Percentiles rank a stretch among this genome's conserved stretches.
Conservation (phyloP, 78 protist species). For the Polysphondylium violaceum region DNA sequence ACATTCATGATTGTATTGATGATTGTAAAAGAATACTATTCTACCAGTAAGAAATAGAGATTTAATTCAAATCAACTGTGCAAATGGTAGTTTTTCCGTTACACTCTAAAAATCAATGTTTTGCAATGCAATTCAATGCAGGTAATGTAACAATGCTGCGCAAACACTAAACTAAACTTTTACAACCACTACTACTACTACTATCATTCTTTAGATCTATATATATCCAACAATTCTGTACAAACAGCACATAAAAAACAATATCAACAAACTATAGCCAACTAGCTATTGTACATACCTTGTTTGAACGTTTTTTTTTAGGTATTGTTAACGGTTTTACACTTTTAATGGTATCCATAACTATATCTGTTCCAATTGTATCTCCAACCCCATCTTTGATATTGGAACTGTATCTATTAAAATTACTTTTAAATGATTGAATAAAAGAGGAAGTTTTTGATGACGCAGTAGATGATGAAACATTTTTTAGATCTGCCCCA, state of each 20-base stretch:
- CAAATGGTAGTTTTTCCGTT: too few relatives aligned
- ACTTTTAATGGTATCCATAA: constrained; percentile 38
- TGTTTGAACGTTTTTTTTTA: neutral
- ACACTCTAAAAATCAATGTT: too few relatives aligned
- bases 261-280: neutral
- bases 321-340: neutral
- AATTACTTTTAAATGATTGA: constrained; percentile 3
- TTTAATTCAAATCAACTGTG: too few relatives aligned
- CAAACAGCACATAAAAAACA: neutral
- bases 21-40: too few relatives aligned
- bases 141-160: too few relatives aligned
- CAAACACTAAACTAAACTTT: neutral
- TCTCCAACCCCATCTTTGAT: constrained; percentile 11
- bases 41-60: too few relatives aligned
- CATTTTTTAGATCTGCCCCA: neutral
- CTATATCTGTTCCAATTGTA: constrained; percentile 12
- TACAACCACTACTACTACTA: neutral
- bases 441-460: neutral
- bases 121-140: too few relatives aligned
- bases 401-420: constrained; percentile 28
- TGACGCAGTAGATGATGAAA: neutral
- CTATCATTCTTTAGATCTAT: neutral
- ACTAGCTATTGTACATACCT: neutral
- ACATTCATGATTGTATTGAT: too few relatives aligned
- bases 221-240: too few relatives aligned